Conservation (phyloP, 2,329 filamentous ascomycete species). For the Neonectria punicea region DNA sequence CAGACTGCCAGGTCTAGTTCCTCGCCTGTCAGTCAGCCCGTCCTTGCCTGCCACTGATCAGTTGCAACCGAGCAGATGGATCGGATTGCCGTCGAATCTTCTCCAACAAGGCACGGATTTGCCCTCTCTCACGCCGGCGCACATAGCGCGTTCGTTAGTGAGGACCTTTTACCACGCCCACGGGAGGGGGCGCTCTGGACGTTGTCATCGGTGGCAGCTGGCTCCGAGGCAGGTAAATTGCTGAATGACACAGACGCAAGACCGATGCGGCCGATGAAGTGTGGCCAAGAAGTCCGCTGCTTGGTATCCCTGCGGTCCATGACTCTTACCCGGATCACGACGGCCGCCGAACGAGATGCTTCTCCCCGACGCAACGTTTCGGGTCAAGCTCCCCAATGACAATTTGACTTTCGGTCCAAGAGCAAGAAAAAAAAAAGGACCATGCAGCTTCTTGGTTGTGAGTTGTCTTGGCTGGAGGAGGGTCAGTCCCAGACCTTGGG, state of each 20-base stretch:
- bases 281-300: background rate
- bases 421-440: background rate
- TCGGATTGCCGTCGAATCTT: constrained; percentile 1
- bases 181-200: background rate
- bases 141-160: background rate
- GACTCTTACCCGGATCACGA: background rate
- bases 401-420: constrained; percentile 1
- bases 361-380: background rate
- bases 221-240: background rate
- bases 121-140: background rate
- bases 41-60: background rate
- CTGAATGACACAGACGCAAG: background rate
- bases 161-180: background rate
- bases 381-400: background rate
- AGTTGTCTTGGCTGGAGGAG: background rate
- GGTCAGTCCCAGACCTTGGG: background rate
- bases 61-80: background rate
- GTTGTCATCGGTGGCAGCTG: background rate
- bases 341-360: background rate
- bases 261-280: background rate
- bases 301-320: background rate
- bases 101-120: background rate
- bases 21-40: too few species aligned
- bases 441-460: background rate
- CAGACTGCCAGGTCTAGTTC: background rate